A percentile compares a stretch with the other conserved stretches of the same genome.
Conservation (phyloP, 495 filamentous ascomycete genomes). For the Xylaria palmicola region DNA sequence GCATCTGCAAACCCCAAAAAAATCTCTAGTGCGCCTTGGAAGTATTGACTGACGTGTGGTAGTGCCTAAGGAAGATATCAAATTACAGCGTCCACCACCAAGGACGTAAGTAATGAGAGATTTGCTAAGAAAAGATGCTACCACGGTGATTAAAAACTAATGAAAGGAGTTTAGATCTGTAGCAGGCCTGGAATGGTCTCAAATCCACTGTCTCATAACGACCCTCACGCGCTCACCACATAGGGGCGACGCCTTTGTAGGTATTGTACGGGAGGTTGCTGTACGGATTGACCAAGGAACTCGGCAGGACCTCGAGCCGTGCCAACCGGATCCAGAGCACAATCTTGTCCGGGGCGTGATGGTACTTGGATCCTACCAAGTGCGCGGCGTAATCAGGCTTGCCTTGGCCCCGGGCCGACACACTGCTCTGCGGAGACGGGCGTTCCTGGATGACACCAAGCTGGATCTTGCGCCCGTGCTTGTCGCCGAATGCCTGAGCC, state of each 20-base stretch:
- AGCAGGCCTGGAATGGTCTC: background rate
- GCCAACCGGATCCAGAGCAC: conserved; percentile 4
- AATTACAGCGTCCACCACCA: background rate
- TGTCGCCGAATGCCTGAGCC: background rate
- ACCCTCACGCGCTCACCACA: no score
- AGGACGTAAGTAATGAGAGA: background rate
- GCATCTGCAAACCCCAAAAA: no score
- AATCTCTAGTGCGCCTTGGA: no score
- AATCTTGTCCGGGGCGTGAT: background rate
- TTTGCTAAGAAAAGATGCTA: background rate
- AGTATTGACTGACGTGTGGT: background rate
- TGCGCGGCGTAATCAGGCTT: background rate
- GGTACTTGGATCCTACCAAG: conserved; percentile 3
- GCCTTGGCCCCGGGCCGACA: no score
- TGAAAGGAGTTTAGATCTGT: background rate
- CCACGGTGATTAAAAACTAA: background rate
- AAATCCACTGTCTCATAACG: background rate
- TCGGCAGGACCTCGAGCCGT: background rate
- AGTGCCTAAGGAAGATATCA: background rate
- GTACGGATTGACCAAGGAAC: background rate
- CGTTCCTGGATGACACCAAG: conserved; percentile 10
- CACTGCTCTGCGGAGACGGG: no score
- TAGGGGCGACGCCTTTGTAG: no score
- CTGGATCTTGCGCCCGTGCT: conserved; percentile 4
- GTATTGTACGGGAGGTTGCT: background rate